Evolutionary conservation across 202 grass and related monocot species (phyloP), one percentile per base, ranked within the genome.

Genomic region (Dendrocalamus latiflorus): DNA sequence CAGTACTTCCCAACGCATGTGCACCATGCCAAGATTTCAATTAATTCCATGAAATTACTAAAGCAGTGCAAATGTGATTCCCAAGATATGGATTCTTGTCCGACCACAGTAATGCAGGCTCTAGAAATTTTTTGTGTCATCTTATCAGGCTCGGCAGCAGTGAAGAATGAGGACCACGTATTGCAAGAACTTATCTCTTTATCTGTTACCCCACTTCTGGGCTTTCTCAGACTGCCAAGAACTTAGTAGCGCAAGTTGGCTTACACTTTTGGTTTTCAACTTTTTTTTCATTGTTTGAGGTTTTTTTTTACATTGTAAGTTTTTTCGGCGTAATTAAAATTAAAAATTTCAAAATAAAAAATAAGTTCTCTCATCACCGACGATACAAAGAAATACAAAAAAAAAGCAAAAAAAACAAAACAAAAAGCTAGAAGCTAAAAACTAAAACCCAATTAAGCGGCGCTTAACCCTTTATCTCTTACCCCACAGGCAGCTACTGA

Each of bases 181-280:
- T 42, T 34, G 53, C 64, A 76, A 45, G 43, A 76, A 62, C 70
- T 69, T 74, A 68, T 59, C 38, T 56, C n/a, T 20, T 80, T 30
- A 69, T 82, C 43, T 53, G 5, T 26, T 75, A 21, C 64, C 78
- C 54, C 42, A 87, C 62, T 82, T 51, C 42, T 76, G 71, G 11
- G 33, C 24, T 81, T 70, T 72, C 51, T 67, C 77, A 75, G 61
- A 68, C 77, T 60, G 70, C 77, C 26, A 39, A 57, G 9, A 86
- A 75, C 60, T 68, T 49, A 33, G 30, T 33, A 33, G 30, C 30
- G 30, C 30, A 33, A 33, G 30, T 33, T 33, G 30, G 30, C 30
- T 33, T 33, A 3, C 30, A 33, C 30, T 33, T 33, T 33, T 33
- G 30, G 30, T 33, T 33, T 33, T 33, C n/a, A 33, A 4, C 3